phyloP scores from a whole-genome alignment of 2,329 filamentous ascomycete species.

The Fusarium compactum region DNA sequence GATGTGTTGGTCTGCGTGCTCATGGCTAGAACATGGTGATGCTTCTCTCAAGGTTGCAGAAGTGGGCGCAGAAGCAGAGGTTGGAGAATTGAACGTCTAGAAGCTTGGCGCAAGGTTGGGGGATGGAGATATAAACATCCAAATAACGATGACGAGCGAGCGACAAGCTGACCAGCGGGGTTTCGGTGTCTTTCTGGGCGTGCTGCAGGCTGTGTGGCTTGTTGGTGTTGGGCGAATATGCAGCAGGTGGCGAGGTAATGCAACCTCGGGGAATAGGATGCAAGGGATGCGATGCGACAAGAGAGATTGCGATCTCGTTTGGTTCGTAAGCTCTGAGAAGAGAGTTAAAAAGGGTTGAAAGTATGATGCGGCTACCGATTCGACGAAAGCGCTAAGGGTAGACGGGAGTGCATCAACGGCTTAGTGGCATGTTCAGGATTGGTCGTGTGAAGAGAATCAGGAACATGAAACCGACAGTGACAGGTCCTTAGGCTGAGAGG shows the following conservation, averaged over 20 bases:
- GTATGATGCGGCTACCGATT: not conserved
- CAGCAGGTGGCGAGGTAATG: conserved; percentile 33
- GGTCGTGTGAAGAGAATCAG: conserved; percentile 30
- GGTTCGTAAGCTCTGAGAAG: conserved; percentile 2
- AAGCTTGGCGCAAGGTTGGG: conserved; percentile 30
- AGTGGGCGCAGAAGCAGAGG: conserved; percentile 29
- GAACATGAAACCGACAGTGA: conserved; percentile 34
- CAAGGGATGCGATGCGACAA: conserved; percentile 34
- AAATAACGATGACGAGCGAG: conserved; percentile 30
- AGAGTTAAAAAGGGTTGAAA: conserved; percentile 6
- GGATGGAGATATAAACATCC: conserved; percentile 28
- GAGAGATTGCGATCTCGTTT: conserved; percentile 18
- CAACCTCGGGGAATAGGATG: conserved; percentile 21
- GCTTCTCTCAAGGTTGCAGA: conserved; percentile 29
- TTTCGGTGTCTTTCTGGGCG: conserved; percentile 26
- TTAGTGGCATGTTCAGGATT: conserved; percentile 40
- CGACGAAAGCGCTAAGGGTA: conserved; percentile 29
- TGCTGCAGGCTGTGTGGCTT: conserved; percentile 37
- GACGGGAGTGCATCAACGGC: conserved; percentile 34
- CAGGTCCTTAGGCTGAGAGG: not conserved
- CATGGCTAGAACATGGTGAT: conserved; percentile 60
- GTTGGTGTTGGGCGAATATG: conserved; percentile 23
- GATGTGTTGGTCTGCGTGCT: conserved; percentile 58
- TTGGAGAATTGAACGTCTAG: conserved; percentile 6
- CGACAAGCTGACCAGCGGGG: conserved; percentile 42